Base-by-base conservation (phyloP, 169 alveolate genomes). In the Cryptosporidium tyzzeri region DNA sequence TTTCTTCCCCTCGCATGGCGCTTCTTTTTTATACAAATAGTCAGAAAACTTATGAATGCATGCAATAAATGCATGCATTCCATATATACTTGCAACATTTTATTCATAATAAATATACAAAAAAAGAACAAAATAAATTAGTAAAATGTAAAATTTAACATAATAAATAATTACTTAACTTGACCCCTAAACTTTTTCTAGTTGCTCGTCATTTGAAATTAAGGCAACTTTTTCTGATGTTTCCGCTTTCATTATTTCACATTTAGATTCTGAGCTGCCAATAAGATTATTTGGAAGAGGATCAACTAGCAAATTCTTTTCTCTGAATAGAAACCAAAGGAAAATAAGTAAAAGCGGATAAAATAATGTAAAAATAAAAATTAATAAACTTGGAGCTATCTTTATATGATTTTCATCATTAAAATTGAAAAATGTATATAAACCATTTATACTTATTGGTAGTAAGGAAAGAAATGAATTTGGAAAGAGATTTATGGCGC, bases 311-410 rank as follows among this genome's bases (percentile, higher is more conserved):
- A 80, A 41, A 33, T 80, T 80, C 48, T 80, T 80, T 62, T 80
- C 87, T 62, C 87, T 58, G 35, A 80, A 80, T 26, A 80, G 39
- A 39, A 80, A 80, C 87, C 87, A 80, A 16, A 80, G 70, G 18
- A 80, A 80, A 21, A 80, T 39, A 7, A 80, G 67, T 14, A 80
- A 35, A 12, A 80, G 61, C 39, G 87, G 87, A 44, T 80, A 80
- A 41, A 80, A 80, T 9, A 80, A 39, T 23, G 87, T 80, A 37
- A 80, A 80, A 2, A 80, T 80, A 26, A 80, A 80, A 23, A 80
- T 65, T 10, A 80, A 41, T 6, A 80, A 51, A 21, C 87, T 80
- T 59, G 87, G 87, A 35, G 87, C 87, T 18, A 80, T 80, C 55
- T 80, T 59, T 29, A 80, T 62, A 35, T 80, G 75, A 10, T 35